Conservation (phyloP, 2,329 filamentous ascomycete species). For the Ophiostoma tasmaniense region DNA sequence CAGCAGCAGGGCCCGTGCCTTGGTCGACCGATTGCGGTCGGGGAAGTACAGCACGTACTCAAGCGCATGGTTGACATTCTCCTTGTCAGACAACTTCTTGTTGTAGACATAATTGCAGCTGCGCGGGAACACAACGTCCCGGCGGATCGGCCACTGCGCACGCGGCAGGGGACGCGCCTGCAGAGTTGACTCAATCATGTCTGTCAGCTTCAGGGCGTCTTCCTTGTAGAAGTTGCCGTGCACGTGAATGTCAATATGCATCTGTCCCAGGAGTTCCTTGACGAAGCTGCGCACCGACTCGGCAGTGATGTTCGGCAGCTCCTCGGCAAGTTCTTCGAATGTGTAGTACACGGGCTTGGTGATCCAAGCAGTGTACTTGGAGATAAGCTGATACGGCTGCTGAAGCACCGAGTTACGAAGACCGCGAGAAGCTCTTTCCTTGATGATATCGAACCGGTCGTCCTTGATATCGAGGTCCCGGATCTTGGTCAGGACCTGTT, state of each 20-base stretch:
- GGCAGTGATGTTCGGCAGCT: slow-evolving; percentile 64
- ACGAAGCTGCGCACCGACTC: slow-evolving; percentile 70
- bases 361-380: slow-evolving; percentile 73
- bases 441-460: slow-evolving; percentile 86
- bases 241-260: slow-evolving; percentile 78
- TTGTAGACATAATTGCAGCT: slow-evolving; percentile 80
- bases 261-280: slow-evolving; percentile 69
- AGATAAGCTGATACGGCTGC: slow-evolving; percentile 82
- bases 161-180: slow-evolving; percentile 65
- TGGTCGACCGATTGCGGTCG: slow-evolving; percentile 57
- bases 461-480: slow-evolving; percentile 73
- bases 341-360: slow-evolving; percentile 68
- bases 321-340: slow-evolving; percentile 69
- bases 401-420: slow-evolving; percentile 83
- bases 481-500: slow-evolving; percentile 80
- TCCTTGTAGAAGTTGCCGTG: slow-evolving; percentile 94
- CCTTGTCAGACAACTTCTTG: slow-evolving; percentile 71
- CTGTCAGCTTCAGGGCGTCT: slow-evolving; percentile 76
- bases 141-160: slow-evolving; percentile 69
- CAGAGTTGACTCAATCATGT: slow-evolving; percentile 70
- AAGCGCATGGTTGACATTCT: slow-evolving; percentile 81
- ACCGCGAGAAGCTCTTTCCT: slow-evolving; percentile 67
- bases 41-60: slow-evolving; percentile 70
- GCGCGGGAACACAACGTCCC: slow-evolving; percentile 67
- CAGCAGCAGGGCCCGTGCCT: slow-evolving; percentile 71